Evolutionary conservation across 2,329 filamentous ascomycete species (phyloP).

Genomic region (Talaromyces sp.): DNA sequence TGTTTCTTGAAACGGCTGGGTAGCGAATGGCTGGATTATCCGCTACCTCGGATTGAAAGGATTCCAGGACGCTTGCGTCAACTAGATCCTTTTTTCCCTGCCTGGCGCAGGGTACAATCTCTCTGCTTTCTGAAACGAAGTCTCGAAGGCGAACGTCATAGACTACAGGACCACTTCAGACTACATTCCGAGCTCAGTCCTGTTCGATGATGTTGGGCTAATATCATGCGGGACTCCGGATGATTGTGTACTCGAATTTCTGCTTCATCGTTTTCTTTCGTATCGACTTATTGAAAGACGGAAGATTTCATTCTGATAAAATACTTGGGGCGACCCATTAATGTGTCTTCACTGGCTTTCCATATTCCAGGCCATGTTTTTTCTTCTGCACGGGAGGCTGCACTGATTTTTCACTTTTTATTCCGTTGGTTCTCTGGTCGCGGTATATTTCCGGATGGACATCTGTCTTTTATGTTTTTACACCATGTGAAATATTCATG

Average conservation of each 20-base stretch:
- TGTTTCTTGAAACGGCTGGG: neutral
- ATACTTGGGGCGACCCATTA: slow-evolving; percentile 37
- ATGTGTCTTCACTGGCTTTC: slow-evolving; percentile 22
- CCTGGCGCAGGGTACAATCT: slow-evolving; percentile 19
- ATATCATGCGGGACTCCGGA: neutral
- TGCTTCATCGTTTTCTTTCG: slow-evolving; percentile 11
- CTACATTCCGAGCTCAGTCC: neutral
- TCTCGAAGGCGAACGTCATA: slow-evolving; percentile 32
- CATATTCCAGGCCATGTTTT: slow-evolving; percentile 11
- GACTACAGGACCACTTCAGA: slow-evolving; percentile 29
- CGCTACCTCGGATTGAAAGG: neutral
- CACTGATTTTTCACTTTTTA: slow-evolving; percentile 1
- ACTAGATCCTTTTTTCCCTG: slow-evolving; percentile 5
- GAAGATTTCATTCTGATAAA: slow-evolving; percentile 28
- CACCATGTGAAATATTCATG: neutral
- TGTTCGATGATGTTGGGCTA: neutral
- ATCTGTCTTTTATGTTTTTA: slow-evolving; percentile 2
- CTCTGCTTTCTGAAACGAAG: slow-evolving; percentile 24
- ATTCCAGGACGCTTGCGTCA: slow-evolving; percentile 1
- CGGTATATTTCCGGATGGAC: neutral
- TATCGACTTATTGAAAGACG: slow-evolving; percentile 15
- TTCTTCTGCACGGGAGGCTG: slow-evolving; percentile 8
- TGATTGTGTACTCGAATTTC: neutral
- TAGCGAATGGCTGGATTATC: slow-evolving; percentile 15
- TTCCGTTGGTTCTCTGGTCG: slow-evolving; percentile 1